Evolutionary conservation across 805 yeast genomes (phyloP).

Genomic region (Hanseniaspora thailandica): DNA sequence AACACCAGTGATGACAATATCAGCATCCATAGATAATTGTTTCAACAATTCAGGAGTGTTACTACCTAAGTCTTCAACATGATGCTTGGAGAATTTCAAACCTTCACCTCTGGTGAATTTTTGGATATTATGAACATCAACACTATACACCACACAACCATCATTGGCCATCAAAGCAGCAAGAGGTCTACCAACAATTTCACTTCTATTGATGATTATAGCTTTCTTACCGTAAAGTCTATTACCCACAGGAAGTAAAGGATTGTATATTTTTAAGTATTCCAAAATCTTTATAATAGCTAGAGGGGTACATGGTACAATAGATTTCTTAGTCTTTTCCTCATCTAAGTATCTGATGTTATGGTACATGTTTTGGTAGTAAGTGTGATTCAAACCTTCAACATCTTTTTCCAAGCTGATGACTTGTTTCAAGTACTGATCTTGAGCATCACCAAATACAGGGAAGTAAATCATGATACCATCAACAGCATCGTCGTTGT

Average conservation of each 20-base stretch:
- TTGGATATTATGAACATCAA: constrained; percentile 77
- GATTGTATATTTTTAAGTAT: constrained; percentile 76
- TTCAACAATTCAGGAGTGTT: constrained; percentile 37
- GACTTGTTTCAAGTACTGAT: constrained; percentile 88
- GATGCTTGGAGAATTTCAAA: constrained; percentile 66
- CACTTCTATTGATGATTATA: constrained; percentile 84
- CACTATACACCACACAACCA: constrained; percentile 92
- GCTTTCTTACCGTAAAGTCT: constrained; percentile 86
- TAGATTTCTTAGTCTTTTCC: constrained; percentile 61
- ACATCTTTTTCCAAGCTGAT: constrained; percentile 88
- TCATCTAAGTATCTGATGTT: constrained; percentile 75
- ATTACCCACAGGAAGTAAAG: constrained; percentile 74
- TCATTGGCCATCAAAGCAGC: constrained; percentile 94
- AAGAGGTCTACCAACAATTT: constrained; percentile 92
- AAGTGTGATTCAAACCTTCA: constrained; percentile 84
- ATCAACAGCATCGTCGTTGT: constrained; percentile 58
- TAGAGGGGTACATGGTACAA: constrained; percentile 91
- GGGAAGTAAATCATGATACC: constrained; percentile 98
- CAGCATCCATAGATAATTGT: constrained; percentile 61
- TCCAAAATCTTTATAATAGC: constrained; percentile 91
- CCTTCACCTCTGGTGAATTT: constrained; percentile 92
- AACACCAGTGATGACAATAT: constrained; percentile 92
- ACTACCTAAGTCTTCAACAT: constrained; percentile 49
- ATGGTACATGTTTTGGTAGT: constrained; percentile 90
- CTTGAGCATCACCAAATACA: constrained; percentile 89